phyloP scores from a whole-genome alignment of 2,329 filamentous ascomycete species.

The Metarhizium album region DNA sequence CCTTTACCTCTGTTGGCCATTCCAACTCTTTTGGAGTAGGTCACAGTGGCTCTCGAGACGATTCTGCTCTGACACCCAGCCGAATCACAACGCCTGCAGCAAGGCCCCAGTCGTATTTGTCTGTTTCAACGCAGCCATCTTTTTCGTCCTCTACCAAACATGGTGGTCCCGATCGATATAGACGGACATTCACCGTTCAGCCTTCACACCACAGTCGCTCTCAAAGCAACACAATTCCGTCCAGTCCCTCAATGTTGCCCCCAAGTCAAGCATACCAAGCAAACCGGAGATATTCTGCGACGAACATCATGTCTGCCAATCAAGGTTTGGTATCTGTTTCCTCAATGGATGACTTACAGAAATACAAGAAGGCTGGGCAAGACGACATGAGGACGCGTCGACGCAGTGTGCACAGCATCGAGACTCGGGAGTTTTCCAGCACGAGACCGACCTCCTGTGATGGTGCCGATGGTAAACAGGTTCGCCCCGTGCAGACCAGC shows the following conservation, averaged over 20 bases:
- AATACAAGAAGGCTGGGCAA: slow-evolving; percentile 43
- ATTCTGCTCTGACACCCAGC: slow-evolving; percentile 34
- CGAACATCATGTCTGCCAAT: slow-evolving; percentile 41
- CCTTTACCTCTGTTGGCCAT: slow-evolving; percentile 30
- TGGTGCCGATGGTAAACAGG: slow-evolving; percentile 20
- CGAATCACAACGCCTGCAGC: slow-evolving; percentile 29
- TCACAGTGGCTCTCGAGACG: slow-evolving; percentile 38
- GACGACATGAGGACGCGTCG: slow-evolving; percentile 71
- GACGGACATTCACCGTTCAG: slow-evolving; percentile 46
- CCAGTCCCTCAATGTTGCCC: slow-evolving; percentile 19
- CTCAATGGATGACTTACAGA: slow-evolving; percentile 57
- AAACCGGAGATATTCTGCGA: slow-evolving; percentile 21
- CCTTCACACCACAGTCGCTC: slow-evolving; percentile 24
- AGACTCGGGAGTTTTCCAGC: slow-evolving; percentile 19
- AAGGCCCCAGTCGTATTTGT: slow-evolving; percentile 33
- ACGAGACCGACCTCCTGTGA: slow-evolving; percentile 12
- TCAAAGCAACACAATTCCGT: slow-evolving; percentile 23
- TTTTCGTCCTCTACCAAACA: slow-evolving; percentile 30
- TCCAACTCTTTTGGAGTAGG: slow-evolving; percentile 24
- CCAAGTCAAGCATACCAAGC: slow-evolving; percentile 10
- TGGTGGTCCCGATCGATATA: slow-evolving; percentile 65
- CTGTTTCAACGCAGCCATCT: slow-evolving; percentile 35
- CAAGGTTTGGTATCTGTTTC: slow-evolving; percentile 27
- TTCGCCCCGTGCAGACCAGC: slow-evolving; percentile 23
- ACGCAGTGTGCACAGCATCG: slow-evolving; percentile 65